These are phyloP conservation scores for Davidsoniella virescens DNA, from an alignment of 2,329 filamentous ascomycete species.

Conservation along the genomic window DNA sequence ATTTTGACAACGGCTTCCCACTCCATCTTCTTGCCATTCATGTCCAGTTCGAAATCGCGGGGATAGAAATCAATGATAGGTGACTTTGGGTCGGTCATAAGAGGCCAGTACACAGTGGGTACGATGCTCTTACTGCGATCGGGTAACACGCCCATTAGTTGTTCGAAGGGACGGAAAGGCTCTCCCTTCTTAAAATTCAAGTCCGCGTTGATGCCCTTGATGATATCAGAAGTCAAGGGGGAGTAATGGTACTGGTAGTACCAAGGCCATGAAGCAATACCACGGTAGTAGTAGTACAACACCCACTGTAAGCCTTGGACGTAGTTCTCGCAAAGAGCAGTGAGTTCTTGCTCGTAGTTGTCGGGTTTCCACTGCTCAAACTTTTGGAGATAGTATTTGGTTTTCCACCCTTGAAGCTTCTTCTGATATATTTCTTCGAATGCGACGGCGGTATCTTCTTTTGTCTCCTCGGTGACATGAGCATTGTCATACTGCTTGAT, in stretches of 20 bases:
- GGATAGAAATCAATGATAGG: conserved; percentile 98
- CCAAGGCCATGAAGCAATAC: conserved; percentile 97
- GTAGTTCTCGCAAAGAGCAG: conserved; percentile 80
- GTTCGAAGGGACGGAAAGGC: conserved; percentile 87
- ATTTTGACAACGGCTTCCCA: conserved; percentile 99
- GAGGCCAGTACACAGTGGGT: conserved; percentile 65
- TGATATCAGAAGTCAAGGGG: conserved; percentile 91
- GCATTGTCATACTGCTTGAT: conserved; percentile 86
- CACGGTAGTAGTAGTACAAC: conserved; percentile 91
- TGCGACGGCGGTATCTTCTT: conserved; percentile 61
- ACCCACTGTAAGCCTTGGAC: conserved; percentile 98
- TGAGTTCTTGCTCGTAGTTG: conserved; percentile 59
- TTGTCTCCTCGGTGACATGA: conserved; percentile 61
- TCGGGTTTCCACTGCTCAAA: conserved; percentile 74
- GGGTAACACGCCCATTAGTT: conserved; percentile 94
- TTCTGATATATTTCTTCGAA: conserved; percentile 76
- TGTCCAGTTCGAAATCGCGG: conserved; percentile 89
- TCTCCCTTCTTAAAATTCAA: conserved; percentile 88
- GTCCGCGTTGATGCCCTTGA: conserved; percentile 70
- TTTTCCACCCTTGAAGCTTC: conserved; percentile 87
- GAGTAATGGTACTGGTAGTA: conserved; percentile 95
- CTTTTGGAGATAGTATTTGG: conserved; percentile 80
- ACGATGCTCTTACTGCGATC: conserved; percentile 97
- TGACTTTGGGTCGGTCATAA: conserved; percentile 83
- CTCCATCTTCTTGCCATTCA: conserved; percentile 99